phyloP scores from a whole-genome alignment of 108 stramenopile genomes.

The Nitzschia palea region DNA sequence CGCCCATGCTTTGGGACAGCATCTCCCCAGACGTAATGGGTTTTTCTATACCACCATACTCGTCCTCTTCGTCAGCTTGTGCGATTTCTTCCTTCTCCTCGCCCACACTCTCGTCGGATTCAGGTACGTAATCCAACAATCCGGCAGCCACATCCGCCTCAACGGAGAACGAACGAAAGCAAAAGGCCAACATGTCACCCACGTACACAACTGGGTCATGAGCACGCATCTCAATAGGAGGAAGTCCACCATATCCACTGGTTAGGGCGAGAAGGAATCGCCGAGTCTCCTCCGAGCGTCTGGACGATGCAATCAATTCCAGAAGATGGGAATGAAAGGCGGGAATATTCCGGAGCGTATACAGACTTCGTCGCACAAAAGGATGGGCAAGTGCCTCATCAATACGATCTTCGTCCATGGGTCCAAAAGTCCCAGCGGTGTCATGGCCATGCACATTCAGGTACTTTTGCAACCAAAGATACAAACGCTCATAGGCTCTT shows the following conservation, averaged over 20 bases:
- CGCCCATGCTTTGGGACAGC: constrained; percentile 74
- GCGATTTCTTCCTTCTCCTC: constrained; percentile 17
- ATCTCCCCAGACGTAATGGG: constrained; percentile 60
- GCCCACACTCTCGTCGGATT: constrained; percentile 22
- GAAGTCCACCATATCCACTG: constrained; percentile 65
- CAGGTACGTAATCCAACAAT: constrained; percentile 32
- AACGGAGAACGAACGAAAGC: constrained; percentile 68
- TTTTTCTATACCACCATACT: constrained; percentile 37
- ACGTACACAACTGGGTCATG: constrained; percentile 87
- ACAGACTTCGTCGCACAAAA: constrained; percentile 56
- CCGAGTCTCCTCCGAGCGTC: constrained; percentile 75
- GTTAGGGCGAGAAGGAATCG: constrained; percentile 83
- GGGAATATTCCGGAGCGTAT: constrained; percentile 65
- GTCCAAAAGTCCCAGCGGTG: background rate
- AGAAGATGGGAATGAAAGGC: constrained; percentile 71
- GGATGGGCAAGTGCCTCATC: constrained; percentile 74
- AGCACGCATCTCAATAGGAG: constrained; percentile 82
- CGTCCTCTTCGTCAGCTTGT: constrained; percentile 12
- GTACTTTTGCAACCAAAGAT: constrained; percentile 76
- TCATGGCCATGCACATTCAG: constrained; percentile 42
- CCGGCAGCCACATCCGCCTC: constrained; percentile 78
- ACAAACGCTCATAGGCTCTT: constrained; percentile 83
- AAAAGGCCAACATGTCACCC: constrained; percentile 89
- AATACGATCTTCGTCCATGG: constrained; percentile 52
- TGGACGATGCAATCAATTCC: constrained; percentile 68